Percentiles rank a stretch among this genome's conserved stretches.
Conservation (phyloP, 306 rosid species). For the Medicago truncatula region MtrunA17r5.0-ANR NC_053043.1:18952001-18952500, state of each 20-base stretch:
- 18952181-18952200: background rate
- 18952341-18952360: slow-evolving; percentile 33
- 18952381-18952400: slow-evolving; percentile 18
- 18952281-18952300: slow-evolving; percentile 19
- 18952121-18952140: no score
- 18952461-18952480: slow-evolving; percentile 45
- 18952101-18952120: no score
- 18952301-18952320: background rate
- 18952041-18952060: no score
- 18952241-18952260: background rate
- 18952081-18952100: no score
- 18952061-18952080: no score
- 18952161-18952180: no score
- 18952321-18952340: slow-evolving; percentile 8
- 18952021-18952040: no score
- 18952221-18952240: background rate
- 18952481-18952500: slow-evolving; percentile 33
- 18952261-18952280: slow-evolving; percentile 1
- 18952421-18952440: slow-evolving; percentile 11
- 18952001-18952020: no score
- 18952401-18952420: background rate
- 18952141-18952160: no score
- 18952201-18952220: background rate
- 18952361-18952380: slow-evolving; percentile 17
- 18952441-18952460: slow-evolving; percentile 16